Evolutionary conservation across 345 rosid genomes (phyloP).

Genomic region (Raphanus raphanistrum): DNA sequence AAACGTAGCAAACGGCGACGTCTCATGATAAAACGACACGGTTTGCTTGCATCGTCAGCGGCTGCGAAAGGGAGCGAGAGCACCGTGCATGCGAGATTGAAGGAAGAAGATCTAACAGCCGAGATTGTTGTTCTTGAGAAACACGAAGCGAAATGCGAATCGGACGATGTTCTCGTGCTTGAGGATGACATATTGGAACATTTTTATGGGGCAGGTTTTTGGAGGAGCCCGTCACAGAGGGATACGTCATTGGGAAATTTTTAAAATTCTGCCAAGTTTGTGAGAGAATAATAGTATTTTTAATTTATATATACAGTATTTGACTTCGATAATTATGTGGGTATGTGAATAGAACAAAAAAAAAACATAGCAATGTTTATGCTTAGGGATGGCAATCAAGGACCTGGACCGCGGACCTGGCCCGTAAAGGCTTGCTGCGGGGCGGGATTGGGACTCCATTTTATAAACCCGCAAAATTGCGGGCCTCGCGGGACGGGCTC

Average conservation of each 20-base stretch:
- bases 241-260: slow-evolving; percentile 24
- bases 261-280: background rate
- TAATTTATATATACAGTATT: background rate
- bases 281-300: slow-evolving; percentile 9
- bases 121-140: slow-evolving; percentile 11
- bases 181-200: slow-evolving; percentile 60
- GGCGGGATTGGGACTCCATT: no score
- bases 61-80: slow-evolving; percentile 17
- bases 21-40: slow-evolving; percentile 34
- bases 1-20: slow-evolving; percentile 42
- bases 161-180: slow-evolving; percentile 36
- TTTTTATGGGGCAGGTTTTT: slow-evolving; percentile 50
- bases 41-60: slow-evolving; percentile 24
- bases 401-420: no score
- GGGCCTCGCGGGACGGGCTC: no score
- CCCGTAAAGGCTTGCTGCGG: no score
- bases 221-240: slow-evolving; percentile 58
- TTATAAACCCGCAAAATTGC: no score
- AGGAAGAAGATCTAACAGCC: slow-evolving; percentile 31
- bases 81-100: slow-evolving; percentile 36
- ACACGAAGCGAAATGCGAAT: background rate
- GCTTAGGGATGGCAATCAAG: background rate
- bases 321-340: background rate
- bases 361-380: slow-evolving; percentile 5
- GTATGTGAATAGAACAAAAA: background rate